Conservation (phyloP, 169 alveolate genomes). For the Eimeria acervulina region DNA sequence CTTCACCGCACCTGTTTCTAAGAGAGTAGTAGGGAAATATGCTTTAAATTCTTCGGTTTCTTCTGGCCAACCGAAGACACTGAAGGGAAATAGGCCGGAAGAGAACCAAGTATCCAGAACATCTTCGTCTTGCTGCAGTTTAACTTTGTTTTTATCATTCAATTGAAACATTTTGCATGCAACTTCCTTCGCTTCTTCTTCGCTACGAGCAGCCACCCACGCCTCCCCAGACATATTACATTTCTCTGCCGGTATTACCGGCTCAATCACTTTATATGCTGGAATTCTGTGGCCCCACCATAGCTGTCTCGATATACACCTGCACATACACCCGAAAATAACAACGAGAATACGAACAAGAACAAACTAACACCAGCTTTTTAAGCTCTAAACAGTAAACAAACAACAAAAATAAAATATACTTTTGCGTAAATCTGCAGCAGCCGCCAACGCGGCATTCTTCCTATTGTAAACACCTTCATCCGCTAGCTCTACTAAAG, state of each 20-base stretch:
- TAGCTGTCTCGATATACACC: slow-evolving; percentile 98
- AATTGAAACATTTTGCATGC: slow-evolving; percentile 92
- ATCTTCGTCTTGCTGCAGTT: slow-evolving; percentile 98
- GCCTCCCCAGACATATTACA: slow-evolving; percentile 91
- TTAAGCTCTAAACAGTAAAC: no score
- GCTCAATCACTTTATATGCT: slow-evolving; percentile 94
- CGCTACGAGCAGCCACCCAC: slow-evolving; percentile 93
- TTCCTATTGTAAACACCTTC: no score
- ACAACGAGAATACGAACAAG: not conserved
- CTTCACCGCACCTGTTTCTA: slow-evolving; percentile 89
- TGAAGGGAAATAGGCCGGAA: slow-evolving; percentile 98
- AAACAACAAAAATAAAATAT: not conserved
- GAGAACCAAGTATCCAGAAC: slow-evolving; percentile 99
- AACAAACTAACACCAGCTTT: not conserved
- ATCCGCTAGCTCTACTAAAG: no score
- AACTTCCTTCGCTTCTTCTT: slow-evolving; percentile 94
- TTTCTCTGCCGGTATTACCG: slow-evolving; percentile 88
- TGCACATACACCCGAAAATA: not conserved
- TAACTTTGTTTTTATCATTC: slow-evolving; percentile 76
- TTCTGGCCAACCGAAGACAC: slow-evolving; percentile 99
- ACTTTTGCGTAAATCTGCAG: no score
- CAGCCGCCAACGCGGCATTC: no score
- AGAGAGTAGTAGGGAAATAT: slow-evolving; percentile 97
- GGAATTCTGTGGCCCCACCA: slow-evolving; percentile 99
- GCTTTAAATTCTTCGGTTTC: slow-evolving; percentile 94